Evolutionary conservation across 208 protist genomes (phyloP).

Genomic region (Trypanosoma avium): DNA sequence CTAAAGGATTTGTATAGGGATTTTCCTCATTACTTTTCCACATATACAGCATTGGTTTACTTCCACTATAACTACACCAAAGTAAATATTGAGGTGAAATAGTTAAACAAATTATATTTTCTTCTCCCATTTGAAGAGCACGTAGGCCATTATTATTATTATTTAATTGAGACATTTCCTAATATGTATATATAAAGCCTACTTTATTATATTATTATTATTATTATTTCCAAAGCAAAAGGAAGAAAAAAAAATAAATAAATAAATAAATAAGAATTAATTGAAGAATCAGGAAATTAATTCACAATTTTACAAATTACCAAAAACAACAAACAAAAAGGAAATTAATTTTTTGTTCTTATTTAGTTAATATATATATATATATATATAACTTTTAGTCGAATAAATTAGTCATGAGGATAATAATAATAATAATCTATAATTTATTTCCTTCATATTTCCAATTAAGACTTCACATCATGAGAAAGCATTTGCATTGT

Average conservation of each 20-base stretch:
- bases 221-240: no score
- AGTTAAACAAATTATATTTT: conserved; percentile 18
- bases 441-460: no score
- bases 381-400: no score
- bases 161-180: conserved; percentile 8
- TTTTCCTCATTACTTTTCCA: conserved; percentile 7
- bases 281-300: background rate
- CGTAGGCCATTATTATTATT: background rate
- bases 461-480: no score
- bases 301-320: no score
- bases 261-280: conserved; percentile 15
- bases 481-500: conserved; percentile 39
- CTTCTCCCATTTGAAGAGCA: background rate
- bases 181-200: no score
- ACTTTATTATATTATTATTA: no score
- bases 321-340: conserved; percentile 11
- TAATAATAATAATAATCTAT: background rate
- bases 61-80: conserved; percentile 17
- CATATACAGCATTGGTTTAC: conserved; percentile 2
- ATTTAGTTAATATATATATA: conserved; percentile 7
- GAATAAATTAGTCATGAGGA: no score
- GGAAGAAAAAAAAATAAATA: conserved; percentile 2
- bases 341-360: background rate
- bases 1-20: conserved; percentile 4
- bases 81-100: conserved; percentile 21